Conservation (phyloP, 495 filamentous ascomycete genomes). For the Durotheca rogersii region DNA sequence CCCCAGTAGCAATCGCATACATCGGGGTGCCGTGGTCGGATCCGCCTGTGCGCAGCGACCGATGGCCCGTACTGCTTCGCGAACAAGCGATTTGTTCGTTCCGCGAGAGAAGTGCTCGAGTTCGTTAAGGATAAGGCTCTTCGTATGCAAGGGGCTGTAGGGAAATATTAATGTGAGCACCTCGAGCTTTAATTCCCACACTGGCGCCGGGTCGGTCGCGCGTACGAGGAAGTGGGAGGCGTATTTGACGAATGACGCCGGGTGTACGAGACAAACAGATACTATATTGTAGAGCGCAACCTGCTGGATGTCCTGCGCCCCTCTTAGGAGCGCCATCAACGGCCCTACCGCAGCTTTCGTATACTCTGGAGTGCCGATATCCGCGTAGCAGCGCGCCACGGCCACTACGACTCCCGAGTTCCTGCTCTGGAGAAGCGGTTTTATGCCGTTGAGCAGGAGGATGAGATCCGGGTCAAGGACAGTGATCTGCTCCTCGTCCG, state of each 20-base stretch:
- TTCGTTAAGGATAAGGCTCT: constrained; percentile 85
- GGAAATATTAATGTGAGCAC: constrained; percentile 87
- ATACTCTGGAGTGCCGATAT: constrained; percentile 75
- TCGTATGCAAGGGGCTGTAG: constrained; percentile 68
- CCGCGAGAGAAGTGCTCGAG: constrained; percentile 87
- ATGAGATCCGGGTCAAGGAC: constrained; percentile 81
- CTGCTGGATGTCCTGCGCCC: constrained; percentile 80
- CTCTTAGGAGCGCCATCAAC: constrained; percentile 78
- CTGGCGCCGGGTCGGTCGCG: constrained; percentile 73
- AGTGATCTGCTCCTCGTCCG: constrained; percentile 56
- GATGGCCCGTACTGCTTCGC: constrained; percentile 87
- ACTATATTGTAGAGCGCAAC: constrained; percentile 93
- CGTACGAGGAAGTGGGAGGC: constrained; percentile 84
- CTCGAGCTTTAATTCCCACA: constrained; percentile 90
- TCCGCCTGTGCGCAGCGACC: constrained; percentile 87
- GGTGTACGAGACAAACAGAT: constrained; percentile 71
- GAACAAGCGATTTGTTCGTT: constrained; percentile 72
- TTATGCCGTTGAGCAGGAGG: constrained; percentile 75
- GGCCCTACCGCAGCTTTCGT: constrained; percentile 73
- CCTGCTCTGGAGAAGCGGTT: constrained; percentile 81
- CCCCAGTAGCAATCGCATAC: constrained; percentile 74
- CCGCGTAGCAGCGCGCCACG: constrained; percentile 78
- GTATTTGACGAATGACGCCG: constrained; percentile 78
- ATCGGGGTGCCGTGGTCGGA: constrained; percentile 66
- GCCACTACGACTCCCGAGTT: constrained; percentile 92